Percentiles rank a stretch among this genome's conserved stretches.
phyloP scores from a whole-genome alignment of 1,139 yeast species.

The Candida tetrigidarum region DNA sequence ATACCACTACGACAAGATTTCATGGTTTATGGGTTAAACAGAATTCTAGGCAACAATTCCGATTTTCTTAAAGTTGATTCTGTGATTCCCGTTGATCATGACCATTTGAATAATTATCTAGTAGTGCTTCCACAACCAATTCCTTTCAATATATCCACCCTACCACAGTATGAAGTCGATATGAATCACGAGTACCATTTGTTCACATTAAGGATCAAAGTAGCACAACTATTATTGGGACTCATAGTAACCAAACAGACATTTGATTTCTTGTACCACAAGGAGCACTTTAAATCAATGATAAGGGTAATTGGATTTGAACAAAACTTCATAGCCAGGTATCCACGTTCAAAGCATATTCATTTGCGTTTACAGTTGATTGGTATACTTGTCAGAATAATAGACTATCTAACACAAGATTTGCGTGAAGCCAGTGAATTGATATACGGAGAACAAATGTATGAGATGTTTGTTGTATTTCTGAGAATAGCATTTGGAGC shows the following conservation, averaged over 20 bases:
- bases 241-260: slow-evolving; percentile 37
- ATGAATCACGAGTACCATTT: slow-evolving; percentile 49
- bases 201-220: slow-evolving; percentile 40
- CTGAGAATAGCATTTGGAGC: slow-evolving; percentile 63
- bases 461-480: slow-evolving; percentile 54
- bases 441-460: slow-evolving; percentile 46
- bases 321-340: slow-evolving; percentile 49
- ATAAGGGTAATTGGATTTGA: slow-evolving; percentile 54
- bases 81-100: slow-evolving; percentile 33
- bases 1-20: slow-evolving; percentile 45
- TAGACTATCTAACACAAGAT: slow-evolving; percentile 38
- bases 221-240: slow-evolving; percentile 50
- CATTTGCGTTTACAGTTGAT: slow-evolving; percentile 48
- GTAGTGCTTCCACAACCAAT: slow-evolving; percentile 39
- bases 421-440: slow-evolving; percentile 32
- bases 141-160: slow-evolving; percentile 19
- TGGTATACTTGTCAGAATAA: slow-evolving; percentile 35
- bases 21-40: slow-evolving; percentile 55
- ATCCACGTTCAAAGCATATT: slow-evolving; percentile 51
- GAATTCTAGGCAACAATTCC: slow-evolving; percentile 55
- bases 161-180: slow-evolving; percentile 20
- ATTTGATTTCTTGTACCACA: slow-evolving; percentile 34
- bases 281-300: slow-evolving; percentile 46
- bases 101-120: slow-evolving; percentile 28
- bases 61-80: slow-evolving; percentile 39